Conservation (phyloP, 495 filamentous ascomycete species). For the Penicillium arizonense region DNA sequence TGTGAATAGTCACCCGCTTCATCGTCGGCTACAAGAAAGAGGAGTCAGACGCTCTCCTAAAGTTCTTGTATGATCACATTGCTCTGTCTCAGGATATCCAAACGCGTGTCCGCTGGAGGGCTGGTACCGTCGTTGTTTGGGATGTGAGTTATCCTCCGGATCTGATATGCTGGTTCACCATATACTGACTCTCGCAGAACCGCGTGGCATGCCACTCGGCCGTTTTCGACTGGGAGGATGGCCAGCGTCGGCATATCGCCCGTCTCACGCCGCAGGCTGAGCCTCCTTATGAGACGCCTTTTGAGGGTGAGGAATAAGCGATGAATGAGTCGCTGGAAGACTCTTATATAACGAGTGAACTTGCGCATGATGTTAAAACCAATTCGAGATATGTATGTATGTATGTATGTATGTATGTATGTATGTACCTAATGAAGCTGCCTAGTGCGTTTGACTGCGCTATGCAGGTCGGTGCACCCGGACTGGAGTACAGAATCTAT, state of each 20-base stretch:
- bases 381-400: neutral
- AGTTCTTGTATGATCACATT: constrained; percentile 66
- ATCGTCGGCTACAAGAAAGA: constrained; percentile 69
- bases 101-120: constrained; percentile 55
- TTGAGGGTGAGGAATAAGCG: constrained; percentile 41
- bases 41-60: constrained; percentile 63
- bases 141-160: constrained; percentile 42
- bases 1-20: constrained; percentile 47
- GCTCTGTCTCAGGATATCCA: constrained; percentile 58
- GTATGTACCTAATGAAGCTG: too few species aligned
- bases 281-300: constrained; percentile 60
- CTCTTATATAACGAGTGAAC: neutral
- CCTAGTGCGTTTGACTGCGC: too few species aligned
- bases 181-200: constrained; percentile 45
- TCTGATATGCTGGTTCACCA: neutral
- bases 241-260: constrained; percentile 75
- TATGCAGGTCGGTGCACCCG: too few species aligned
- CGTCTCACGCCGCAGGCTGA: constrained; percentile 86
- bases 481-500: too few species aligned
- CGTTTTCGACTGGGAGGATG: constrained; percentile 77
- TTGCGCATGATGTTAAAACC: too few species aligned
- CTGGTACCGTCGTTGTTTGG: constrained; percentile 61
- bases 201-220: constrained; percentile 76
- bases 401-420: too few species aligned
- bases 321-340: neutral